Percentiles rank a stretch among this genome's conserved stretches.
Evolutionary conservation across 805 yeast species (phyloP).

Genomic region (Maudiozyma saulgeensis): DNA sequence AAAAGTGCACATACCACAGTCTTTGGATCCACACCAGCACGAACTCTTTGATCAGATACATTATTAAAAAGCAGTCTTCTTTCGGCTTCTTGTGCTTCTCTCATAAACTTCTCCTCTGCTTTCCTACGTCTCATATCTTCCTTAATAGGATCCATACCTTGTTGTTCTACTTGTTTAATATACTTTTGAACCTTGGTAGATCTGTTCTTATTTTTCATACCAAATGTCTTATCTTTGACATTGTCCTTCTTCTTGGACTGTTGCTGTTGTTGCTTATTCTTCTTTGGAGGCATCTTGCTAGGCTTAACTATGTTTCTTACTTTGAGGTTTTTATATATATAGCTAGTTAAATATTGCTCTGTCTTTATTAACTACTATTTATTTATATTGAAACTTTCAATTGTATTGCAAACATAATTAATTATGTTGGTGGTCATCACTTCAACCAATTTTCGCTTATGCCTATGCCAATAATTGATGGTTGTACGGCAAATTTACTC

Average conservation of each 20-base stretch:
- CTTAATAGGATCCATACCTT: constrained; percentile 46
- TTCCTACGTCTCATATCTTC: constrained; percentile 65
- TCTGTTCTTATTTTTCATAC: constrained; percentile 90
- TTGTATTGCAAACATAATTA: too few relatives aligned
- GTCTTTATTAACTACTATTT: too few relatives aligned
- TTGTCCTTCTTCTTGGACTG: constrained; percentile 55
- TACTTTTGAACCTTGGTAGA: constrained; percentile 79
- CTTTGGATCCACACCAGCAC: constrained; percentile 97
- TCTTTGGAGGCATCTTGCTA: constrained; percentile 72
- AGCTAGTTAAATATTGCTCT: not conserved
- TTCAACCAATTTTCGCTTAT: too few relatives aligned
- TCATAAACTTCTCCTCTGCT: constrained; percentile 78
- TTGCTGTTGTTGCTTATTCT: constrained; percentile 39
- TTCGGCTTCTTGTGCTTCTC: constrained; percentile 81
- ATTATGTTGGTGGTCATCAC: too few relatives aligned
- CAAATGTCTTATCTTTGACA: constrained; percentile 80
- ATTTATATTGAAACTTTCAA: too few relatives aligned
- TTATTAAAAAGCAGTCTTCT: constrained; percentile 69
- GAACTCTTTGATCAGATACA: constrained; percentile 72
- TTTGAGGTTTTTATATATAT: not conserved
- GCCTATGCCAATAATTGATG: too few relatives aligned
- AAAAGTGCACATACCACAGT: constrained; percentile 83
- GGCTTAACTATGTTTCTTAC: not conserved
- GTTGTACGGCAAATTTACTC: too few relatives aligned
- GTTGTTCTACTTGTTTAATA: constrained; percentile 61